Percentiles rank a stretch among this genome's conserved stretches.
These are phyloP conservation scores for Neocatenulostroma microsporum DNA, from an alignment of 2,329 filamentous ascomycete genomes.

Conservation along the genomic window DNA sequence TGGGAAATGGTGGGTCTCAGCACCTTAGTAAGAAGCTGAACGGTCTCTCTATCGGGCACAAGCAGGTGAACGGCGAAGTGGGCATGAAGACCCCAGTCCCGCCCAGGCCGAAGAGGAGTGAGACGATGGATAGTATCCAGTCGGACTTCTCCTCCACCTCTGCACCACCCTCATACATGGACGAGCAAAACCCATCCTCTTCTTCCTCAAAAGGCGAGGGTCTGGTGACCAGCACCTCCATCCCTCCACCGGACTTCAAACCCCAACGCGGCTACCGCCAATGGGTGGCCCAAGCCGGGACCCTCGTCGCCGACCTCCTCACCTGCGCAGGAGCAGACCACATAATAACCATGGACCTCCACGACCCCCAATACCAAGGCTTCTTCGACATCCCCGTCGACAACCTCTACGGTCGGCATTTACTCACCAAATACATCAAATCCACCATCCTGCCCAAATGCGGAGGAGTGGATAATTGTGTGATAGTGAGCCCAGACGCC, in stretches of 20 bases:
- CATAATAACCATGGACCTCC: conserved; percentile 93
- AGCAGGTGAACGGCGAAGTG: no score
- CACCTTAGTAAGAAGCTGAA: conserved; percentile 64
- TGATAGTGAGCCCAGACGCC: conserved; percentile 91
- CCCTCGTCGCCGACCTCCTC: conserved; percentile 94
- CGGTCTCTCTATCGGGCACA: conserved; percentile 75
- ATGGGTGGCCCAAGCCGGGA: conserved; percentile 97
- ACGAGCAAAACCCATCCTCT: conserved; percentile 12
- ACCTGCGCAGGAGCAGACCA: conserved; percentile 89
- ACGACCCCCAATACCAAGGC: conserved; percentile 88
- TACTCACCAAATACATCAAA: conserved; percentile 63
- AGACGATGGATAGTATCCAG: conserved; percentile 25
- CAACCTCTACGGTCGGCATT: conserved; percentile 76
- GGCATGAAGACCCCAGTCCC: conserved; percentile 9
- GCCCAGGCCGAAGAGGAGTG: conserved; percentile 22
- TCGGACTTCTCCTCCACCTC: conserved; percentile 19
- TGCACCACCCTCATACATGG: conserved; percentile 12
- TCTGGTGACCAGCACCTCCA: conserved; percentile 13
- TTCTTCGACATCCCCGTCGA: conserved; percentile 83
- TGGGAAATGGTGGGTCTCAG: conserved; percentile 57
- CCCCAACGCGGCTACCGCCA: conserved; percentile 92
- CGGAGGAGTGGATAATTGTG: conserved; percentile 86
- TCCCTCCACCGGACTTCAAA: conserved; percentile 48
- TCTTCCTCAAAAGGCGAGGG: not conserved
- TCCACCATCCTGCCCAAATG: conserved; percentile 86